Evolutionary conservation across 352 stramenopile species (phyloP), one percentile per base, ranked within the genome.

Genomic region (Elongisporangium prolatum): DNA sequence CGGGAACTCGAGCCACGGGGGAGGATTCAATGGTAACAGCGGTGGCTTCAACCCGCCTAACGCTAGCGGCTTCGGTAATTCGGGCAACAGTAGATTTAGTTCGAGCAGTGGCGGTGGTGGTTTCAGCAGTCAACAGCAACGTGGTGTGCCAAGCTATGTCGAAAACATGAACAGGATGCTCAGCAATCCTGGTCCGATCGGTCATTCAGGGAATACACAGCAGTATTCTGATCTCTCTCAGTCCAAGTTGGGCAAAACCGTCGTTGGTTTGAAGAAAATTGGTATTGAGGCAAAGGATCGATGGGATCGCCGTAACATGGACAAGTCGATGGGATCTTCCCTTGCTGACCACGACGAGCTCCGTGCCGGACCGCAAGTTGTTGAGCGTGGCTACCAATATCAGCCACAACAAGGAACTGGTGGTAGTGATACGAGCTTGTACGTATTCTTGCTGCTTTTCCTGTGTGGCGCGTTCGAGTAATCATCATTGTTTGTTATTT

Each of bases 301-400:
- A 24, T 95, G 84, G 84, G 84, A 95, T 20, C 79, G 84, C 17
- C 86, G 86, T 38, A 93, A 95, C 75, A 93, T 95, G 80, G 86
- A 95, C 67, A 93, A 93, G 68, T 92, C 82, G 16, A 95, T 95
- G 72, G 84, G 74, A n/a, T 89, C 82, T n/a, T 95, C 86, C 10
- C 68, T 95, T 17, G 84, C 86, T 40, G 86, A 95, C 63, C 82
- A 95, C 60, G 86, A 95, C 48, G 86, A 93, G 52, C 62, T 93
- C 47, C 78, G 69, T n/a, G 77, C 83, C 8, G 82, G 79, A 0
- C 69, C 75, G 8, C 67, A 84, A 28, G 67, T 91, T 24, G 74
- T 89, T 59, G 83, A 93, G 22, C 80, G 80, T n/a, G 80, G 80
- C 1, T 84, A 89, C 57, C 52, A 71, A 48, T 89, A 86, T 59